A percentile compares a stretch with the other conserved stretches of the same genome.
Conservation (phyloP, 257 asterid genomes). For the Capsicum pubescens region DNA sequence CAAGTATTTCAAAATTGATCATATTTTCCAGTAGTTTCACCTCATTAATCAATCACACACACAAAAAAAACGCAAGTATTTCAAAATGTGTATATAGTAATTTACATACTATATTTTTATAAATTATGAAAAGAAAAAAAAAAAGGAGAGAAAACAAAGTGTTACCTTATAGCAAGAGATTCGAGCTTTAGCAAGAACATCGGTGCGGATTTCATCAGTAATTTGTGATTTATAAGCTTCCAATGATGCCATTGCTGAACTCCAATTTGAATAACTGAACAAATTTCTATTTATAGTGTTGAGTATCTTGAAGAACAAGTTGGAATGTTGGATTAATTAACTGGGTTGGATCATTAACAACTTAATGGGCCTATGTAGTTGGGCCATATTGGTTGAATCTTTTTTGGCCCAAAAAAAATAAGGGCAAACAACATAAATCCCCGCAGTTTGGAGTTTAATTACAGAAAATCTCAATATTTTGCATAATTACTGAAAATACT, state of each 20-base stretch:
- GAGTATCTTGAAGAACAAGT: neutral
- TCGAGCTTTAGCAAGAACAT: slow-evolving; percentile 78
- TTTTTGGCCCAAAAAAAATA: no score
- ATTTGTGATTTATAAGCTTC: slow-evolving; percentile 62
- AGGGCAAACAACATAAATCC: no score
- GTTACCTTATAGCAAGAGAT: slow-evolving; percentile 76
- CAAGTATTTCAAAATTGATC: neutral
- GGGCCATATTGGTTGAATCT: no score
- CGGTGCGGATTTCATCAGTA: slow-evolving; percentile 59
- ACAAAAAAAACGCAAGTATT: neutral
- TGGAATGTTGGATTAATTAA: neutral
- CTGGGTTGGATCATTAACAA: neutral
- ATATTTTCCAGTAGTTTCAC: no score
- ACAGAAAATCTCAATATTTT: no score
- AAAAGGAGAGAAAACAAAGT: neutral
- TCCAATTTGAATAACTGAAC: neutral
- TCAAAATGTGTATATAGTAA: neutral
- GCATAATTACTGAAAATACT: no score
- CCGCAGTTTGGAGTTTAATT: no score
- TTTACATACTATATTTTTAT: no score
- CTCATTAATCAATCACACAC: no score
- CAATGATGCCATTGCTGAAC: slow-evolving; percentile 57
- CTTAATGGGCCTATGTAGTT: neutral
- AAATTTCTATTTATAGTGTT: neutral
- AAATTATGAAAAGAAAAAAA: no score